Evolutionary conservation across 805 yeast species (phyloP).

Genomic region (Metschnikowia continentalis): DNA sequence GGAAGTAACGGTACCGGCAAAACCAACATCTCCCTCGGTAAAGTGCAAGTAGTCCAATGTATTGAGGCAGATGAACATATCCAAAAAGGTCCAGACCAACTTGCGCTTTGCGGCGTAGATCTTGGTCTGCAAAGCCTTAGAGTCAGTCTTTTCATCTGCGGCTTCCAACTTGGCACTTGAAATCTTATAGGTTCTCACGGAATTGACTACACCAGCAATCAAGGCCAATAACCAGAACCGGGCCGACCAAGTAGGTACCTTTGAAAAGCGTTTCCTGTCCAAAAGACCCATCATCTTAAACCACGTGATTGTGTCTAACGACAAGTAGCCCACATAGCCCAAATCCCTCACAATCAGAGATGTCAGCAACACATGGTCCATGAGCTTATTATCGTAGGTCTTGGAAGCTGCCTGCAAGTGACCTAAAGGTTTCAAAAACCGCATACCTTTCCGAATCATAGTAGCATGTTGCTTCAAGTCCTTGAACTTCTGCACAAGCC

Average conservation of each 20-base stretch:
- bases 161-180: constrained; percentile 35
- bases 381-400: constrained; percentile 64
- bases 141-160: constrained; percentile 25
- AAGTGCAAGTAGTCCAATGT: constrained; percentile 55
- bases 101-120: constrained; percentile 52
- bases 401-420: constrained; percentile 67
- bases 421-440: constrained; percentile 76
- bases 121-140: constrained; percentile 40
- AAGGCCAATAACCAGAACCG: constrained; percentile 78
- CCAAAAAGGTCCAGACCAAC: constrained; percentile 73
- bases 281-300: constrained; percentile 55
- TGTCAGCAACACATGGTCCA: constrained; percentile 54
- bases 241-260: constrained; percentile 54
- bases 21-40: constrained; percentile 77
- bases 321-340: constrained; percentile 58
- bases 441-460: constrained; percentile 73
- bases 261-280: constrained; percentile 43
- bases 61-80: constrained; percentile 70
- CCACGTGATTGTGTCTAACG: constrained; percentile 62
- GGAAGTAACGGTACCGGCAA: constrained; percentile 82
- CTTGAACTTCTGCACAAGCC: constrained; percentile 46
- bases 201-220: constrained; percentile 56
- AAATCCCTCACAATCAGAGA: constrained; percentile 54
- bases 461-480: constrained; percentile 60
- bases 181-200: constrained; percentile 51